These are phyloP conservation scores for Bauhinia variegata DNA, from an alignment of 306 rosid genomes.

Conservation along the genomic window DNA sequence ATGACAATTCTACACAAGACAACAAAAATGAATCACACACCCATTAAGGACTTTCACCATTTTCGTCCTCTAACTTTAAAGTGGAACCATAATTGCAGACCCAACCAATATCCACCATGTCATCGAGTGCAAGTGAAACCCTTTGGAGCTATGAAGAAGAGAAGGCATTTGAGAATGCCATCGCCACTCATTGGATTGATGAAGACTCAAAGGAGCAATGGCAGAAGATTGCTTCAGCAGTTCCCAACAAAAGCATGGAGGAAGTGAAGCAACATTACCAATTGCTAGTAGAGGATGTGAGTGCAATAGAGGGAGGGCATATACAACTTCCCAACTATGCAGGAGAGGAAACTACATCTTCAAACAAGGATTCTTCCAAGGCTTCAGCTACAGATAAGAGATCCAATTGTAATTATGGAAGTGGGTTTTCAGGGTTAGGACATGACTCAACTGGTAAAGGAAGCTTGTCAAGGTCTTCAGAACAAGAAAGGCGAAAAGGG, in stretches of 20 bases:
- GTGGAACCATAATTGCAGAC: constrained; percentile 40
- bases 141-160: constrained; percentile 92
- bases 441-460: constrained; percentile 77
- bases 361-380: constrained; percentile 65
- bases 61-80: constrained; percentile 34
- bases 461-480: constrained; percentile 73
- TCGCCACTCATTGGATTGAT: constrained; percentile 81
- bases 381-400: constrained; percentile 64
- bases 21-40: constrained; percentile 34
- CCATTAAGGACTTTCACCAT: constrained; percentile 41
- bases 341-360: constrained; percentile 54
- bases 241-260: constrained; percentile 72
- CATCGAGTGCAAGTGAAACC: constrained; percentile 67
- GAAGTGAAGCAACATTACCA: constrained; percentile 79
- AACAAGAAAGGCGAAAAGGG: constrained; percentile 93
- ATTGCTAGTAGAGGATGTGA: constrained; percentile 71
- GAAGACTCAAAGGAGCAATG: constrained; percentile 66
- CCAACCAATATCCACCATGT: constrained; percentile 58
- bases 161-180: constrained; percentile 83
- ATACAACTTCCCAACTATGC: constrained; percentile 66
- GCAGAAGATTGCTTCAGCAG: constrained; percentile 79
- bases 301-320: constrained; percentile 78
- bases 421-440: constrained; percentile 69
- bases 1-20: constrained; percentile 42
- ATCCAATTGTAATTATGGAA: constrained; percentile 61